Percentiles rank a stretch among this genome's conserved stretches.
Conservation (phyloP, 768 basidiomycete genomes). For the Boletus rufocinnamomeus region DNA sequence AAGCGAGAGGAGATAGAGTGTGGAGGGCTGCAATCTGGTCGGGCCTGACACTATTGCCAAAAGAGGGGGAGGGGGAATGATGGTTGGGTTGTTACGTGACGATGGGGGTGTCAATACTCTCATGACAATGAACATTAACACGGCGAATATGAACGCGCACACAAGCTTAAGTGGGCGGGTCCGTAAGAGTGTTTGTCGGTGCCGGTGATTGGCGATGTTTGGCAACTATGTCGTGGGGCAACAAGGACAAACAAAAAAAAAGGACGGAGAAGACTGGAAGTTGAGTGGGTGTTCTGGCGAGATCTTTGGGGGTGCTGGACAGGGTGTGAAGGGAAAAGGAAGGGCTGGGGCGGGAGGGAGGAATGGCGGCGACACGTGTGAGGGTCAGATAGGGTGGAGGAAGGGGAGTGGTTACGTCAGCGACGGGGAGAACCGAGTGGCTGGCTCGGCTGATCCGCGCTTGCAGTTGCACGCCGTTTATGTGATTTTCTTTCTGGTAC, state of each 20-base stretch:
- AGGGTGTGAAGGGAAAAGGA: background rate
- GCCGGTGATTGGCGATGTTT: conserved; percentile 1
- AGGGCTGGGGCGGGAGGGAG: background rate
- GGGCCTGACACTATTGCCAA: background rate
- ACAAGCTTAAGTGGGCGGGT: background rate
- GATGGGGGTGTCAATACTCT: background rate
- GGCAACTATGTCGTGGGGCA: background rate
- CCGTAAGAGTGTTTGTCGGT: conserved; percentile 6
- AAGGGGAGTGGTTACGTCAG: conserved; percentile 21
- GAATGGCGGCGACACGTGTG: background rate
- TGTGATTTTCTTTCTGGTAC: conserved; percentile 24
- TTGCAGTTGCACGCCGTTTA: conserved; percentile 15
- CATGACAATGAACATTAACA: conserved; percentile 8
- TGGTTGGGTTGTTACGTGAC: background rate
- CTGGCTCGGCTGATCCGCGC: conserved; percentile 24
- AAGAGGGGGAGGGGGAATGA: background rate
- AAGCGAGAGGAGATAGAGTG: background rate
- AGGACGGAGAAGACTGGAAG: background rate
- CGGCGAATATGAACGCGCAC: conserved; percentile 3
- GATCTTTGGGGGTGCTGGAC: background rate
- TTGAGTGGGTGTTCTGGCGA: conserved; percentile 1
- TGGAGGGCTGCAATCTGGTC: background rate
- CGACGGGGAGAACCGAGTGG: conserved; percentile 4
- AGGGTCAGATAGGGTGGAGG: too few relatives aligned
- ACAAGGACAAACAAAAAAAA: background rate